Base-by-base conservation (phyloP, 352 stramenopile genomes). In the Pythium sp. region DNA sequence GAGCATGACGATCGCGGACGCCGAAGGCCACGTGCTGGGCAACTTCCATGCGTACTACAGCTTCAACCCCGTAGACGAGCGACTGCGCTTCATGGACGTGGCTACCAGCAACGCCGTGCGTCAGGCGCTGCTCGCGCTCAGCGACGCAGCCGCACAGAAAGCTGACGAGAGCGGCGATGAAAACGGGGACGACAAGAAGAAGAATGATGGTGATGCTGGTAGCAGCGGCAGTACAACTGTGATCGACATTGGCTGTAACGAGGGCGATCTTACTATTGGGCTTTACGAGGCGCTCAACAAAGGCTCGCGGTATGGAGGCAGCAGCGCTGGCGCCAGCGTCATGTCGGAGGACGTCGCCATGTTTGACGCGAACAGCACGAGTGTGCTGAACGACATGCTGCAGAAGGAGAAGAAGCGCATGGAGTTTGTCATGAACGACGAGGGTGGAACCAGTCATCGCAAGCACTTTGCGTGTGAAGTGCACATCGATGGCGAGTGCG, bases 1-100 rank as follows among this genome's bases (percentile, higher is more conserved):
- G 1, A 30, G 60, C 22, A 71, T 43, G 41, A 53, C 30, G 47
- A 79, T 84, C 74, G 72, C 72, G 67, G 66, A 86, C 47, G 79
- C 77, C 1, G 76, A 91, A 62, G 87, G 85, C 57, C 84, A 94
- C 41, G 75, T 92, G 65, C 77, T 93, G 51, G 87, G 86, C 71
- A 94, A 95, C 72, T 92, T 94, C 74, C 86, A 93, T 51, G 76
- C 85, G 41, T 95, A 93, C 69, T 94, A 93, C 74, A 92, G 79
- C 77, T 94, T 93, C 70, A 94, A 93, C 47, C 82, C 84, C 14
- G 87, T 81, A 43, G 71, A 83, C 24, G 87, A 92, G 64, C 77
- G 86, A 0, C 75, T 95, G 68, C 79, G 85, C 3, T 95, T 93
- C 75, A 90, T 93, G 77, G 73, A 89, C 47, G 59, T 68, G 22